Percentiles rank a stretch among this genome's conserved stretches.
phyloP scores from a whole-genome alignment of 257 asterid genomes.

The Salvia hispanica region DNA sequence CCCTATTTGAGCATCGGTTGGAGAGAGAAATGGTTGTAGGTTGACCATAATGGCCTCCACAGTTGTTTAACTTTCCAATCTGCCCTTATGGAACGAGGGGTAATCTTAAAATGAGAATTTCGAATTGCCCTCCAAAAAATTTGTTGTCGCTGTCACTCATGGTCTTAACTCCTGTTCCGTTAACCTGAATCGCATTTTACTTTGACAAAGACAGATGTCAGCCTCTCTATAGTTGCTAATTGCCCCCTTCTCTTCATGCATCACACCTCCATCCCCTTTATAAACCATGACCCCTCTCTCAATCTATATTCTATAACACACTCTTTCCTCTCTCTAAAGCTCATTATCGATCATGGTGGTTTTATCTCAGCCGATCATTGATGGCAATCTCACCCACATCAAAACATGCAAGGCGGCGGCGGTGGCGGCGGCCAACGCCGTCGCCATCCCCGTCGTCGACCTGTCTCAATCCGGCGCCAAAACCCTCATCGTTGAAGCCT shows the following conservation, averaged over 20 bases:
- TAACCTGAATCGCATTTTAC: no score
- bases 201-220: constrained; percentile 31
- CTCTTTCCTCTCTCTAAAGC: constrained; percentile 5
- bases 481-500: constrained; percentile 42
- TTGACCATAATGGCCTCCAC: no score
- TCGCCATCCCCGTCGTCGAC: constrained; percentile 46
- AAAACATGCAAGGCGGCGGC: constrained; percentile 43
- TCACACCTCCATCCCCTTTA: neutral
- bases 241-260: constrained; percentile 34
- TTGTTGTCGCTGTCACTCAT: no score
- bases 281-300: constrained; percentile 8
- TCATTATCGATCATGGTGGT: constrained; percentile 38
- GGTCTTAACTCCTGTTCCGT: no score
- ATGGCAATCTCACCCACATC: constrained; percentile 18
- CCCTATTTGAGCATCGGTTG: no score
- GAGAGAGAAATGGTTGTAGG: no score
- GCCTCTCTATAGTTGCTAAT: constrained; percentile 27
- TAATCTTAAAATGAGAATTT: no score
- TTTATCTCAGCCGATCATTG: constrained; percentile 34
- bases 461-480: constrained; percentile 36
- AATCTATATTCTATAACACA: neutral
- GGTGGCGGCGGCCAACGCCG: constrained; percentile 28
- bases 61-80: no score
- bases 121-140: no score
- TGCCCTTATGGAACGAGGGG: no score